Percentiles rank a stretch among this genome's conserved stretches.
Evolutionary conservation across 164 flowering plant genomes (phyloP).

Genomic region (Protea cynaroides): DNA sequence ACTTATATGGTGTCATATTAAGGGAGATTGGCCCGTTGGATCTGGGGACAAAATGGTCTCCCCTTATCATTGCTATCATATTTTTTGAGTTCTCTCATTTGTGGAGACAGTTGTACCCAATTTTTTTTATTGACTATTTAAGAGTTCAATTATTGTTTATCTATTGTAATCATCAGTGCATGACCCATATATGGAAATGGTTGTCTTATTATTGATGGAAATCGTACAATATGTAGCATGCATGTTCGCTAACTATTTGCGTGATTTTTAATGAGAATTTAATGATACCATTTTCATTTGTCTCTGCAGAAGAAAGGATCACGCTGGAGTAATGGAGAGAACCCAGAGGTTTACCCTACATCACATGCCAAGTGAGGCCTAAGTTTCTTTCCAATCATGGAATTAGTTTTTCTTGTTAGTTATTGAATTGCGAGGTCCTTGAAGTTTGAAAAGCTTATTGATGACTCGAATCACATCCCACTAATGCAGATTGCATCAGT

Average conservation of each 20-base stretch:
- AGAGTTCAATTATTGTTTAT: no score
- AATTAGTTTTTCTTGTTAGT: neutral
- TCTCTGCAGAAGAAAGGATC: slow-evolving; percentile 64
- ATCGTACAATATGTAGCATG: neutral
- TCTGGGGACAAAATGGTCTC: no score
- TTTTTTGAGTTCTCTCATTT: no score
- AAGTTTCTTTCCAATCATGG: slow-evolving; percentile 1
- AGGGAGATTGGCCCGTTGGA: no score
- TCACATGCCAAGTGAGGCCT: slow-evolving; percentile 72
- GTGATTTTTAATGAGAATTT: no score
- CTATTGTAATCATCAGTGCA: neutral
- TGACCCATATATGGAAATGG: neutral
- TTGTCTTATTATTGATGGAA: neutral
- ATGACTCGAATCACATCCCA: slow-evolving; percentile 9
- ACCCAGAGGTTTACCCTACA: slow-evolving; percentile 45
- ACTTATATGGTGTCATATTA: no score
- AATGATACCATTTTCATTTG: neutral
- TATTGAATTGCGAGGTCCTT: neutral
- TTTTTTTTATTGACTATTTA: no score
- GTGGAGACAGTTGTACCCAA: no score
- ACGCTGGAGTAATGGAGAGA: slow-evolving; percentile 69
- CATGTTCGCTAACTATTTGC: neutral
- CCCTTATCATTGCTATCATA: no score
- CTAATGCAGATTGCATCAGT: slow-evolving; percentile 64
- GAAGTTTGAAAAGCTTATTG: neutral